phyloP scores from a whole-genome alignment of 345 rosid genomes.

The Euclidium syriacum region DNA sequence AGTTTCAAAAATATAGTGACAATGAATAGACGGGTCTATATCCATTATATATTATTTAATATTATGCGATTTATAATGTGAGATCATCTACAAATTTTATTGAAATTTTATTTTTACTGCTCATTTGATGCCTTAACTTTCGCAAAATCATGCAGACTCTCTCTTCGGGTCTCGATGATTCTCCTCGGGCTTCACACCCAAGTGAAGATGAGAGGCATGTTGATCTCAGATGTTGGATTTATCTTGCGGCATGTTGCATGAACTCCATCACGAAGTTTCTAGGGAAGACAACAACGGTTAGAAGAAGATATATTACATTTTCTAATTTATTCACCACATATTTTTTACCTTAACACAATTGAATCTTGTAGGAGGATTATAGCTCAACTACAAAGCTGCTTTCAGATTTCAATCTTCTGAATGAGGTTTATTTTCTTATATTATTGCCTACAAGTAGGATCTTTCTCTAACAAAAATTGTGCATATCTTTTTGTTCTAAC shows the following conservation, averaged over 20 bases:
- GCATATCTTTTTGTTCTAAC: background rate
- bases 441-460: background rate
- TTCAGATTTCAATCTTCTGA: conserved; percentile 69
- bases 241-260: conserved; percentile 88
- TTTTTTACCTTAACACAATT: background rate
- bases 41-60: no score
- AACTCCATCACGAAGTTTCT: conserved; percentile 51
- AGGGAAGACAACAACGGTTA: conserved; percentile 19
- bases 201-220: conserved; percentile 80
- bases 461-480: background rate
- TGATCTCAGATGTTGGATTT: conserved; percentile 98
- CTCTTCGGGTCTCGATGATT: conserved; percentile 88
- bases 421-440: conserved; percentile 46
- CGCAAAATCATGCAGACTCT: background rate
- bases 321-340: background rate
- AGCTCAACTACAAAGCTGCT: conserved; percentile 54
- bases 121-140: background rate
- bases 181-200: conserved; percentile 97
- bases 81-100: no score
- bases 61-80: no score
- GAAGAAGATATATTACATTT: background rate
- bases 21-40: no score
- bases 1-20: no score
- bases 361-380: conserved; percentile 61
- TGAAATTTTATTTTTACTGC: no score